Conservation (phyloP, 1,139 yeast genomes). For the Kodamaea fungicola region DNA sequence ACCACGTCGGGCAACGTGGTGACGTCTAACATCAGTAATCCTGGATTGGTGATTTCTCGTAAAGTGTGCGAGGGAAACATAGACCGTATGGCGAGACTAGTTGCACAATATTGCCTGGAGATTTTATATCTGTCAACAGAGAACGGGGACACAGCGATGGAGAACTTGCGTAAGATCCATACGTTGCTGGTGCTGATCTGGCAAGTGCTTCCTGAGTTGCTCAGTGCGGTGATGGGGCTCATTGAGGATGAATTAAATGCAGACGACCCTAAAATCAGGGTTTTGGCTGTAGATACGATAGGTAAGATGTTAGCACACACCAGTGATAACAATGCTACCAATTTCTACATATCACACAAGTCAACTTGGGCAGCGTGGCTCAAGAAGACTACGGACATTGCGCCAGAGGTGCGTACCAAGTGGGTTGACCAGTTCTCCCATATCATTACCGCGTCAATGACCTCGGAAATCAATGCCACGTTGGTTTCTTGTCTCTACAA, state of each 20-base stretch:
- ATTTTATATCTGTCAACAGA: slow-evolving; percentile 44
- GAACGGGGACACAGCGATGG: slow-evolving; percentile 15
- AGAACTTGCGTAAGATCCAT: slow-evolving; percentile 58
- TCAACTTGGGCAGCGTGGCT: slow-evolving; percentile 70
- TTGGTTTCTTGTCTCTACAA: slow-evolving; percentile 60
- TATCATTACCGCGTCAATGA: slow-evolving; percentile 33
- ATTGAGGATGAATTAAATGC: slow-evolving; percentile 78
- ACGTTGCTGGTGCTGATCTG: slow-evolving; percentile 65
- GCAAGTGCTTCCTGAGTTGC: slow-evolving; percentile 72
- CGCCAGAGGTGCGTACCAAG: slow-evolving; percentile 57
- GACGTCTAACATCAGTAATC: slow-evolving; percentile 33
- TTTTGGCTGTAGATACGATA: slow-evolving; percentile 69
- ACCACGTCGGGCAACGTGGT: slow-evolving; percentile 11
- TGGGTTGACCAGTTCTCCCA: slow-evolving; percentile 62
- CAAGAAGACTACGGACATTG: slow-evolving; percentile 68
- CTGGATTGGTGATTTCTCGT: slow-evolving; percentile 66
- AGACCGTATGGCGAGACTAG: slow-evolving; percentile 72
- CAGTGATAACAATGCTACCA: slow-evolving; percentile 20
- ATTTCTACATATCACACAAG: slow-evolving; percentile 58
- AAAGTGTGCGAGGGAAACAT: slow-evolving; percentile 67
- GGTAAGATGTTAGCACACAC: slow-evolving; percentile 59
- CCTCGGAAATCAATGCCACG: slow-evolving; percentile 48
- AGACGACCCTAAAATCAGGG: slow-evolving; percentile 60
- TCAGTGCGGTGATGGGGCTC: slow-evolving; percentile 73
- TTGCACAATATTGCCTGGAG: slow-evolving; percentile 81